Conservation (phyloP, 1,284 basidiomycete species). For the Anthracocystis setariae region DNA sequence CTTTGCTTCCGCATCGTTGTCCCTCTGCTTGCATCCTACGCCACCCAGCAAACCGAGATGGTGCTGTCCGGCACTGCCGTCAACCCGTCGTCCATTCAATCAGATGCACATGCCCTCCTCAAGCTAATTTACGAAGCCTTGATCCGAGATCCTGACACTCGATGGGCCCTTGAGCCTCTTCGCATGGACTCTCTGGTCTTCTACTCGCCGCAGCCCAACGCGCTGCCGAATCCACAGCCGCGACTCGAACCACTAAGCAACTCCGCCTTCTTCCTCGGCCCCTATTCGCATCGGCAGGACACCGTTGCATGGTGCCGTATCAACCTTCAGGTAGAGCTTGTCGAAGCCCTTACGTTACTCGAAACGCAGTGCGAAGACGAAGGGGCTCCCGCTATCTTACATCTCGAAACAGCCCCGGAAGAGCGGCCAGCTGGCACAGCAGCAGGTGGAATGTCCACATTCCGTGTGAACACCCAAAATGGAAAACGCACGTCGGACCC, state of each 20-base stretch:
- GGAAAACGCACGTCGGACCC: slow-evolving; percentile 14
- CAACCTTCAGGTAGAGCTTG: slow-evolving; percentile 22
- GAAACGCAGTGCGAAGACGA: background rate
- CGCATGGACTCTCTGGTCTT: slow-evolving; percentile 22
- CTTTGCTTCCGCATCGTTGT: slow-evolving; percentile 42
- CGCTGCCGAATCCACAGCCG: background rate
- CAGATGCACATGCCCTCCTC: slow-evolving; percentile 12
- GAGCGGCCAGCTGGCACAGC: slow-evolving; percentile 2
- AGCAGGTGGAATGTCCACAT: slow-evolving; percentile 1
- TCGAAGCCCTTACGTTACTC: slow-evolving; percentile 11
- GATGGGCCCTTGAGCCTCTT: slow-evolving; percentile 33
- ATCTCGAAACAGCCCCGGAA: background rate
- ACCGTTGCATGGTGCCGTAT: slow-evolving; percentile 27
- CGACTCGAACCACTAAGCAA: slow-evolving; percentile 5
- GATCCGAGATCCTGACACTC: slow-evolving; percentile 27
- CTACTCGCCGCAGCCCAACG: slow-evolving; percentile 5
- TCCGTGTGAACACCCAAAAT: slow-evolving; percentile 3
- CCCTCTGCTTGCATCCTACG: slow-evolving; percentile 23
- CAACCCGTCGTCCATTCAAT: background rate
- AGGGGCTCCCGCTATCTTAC: background rate
- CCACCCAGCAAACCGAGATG: slow-evolving; percentile 16
- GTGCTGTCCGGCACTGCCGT: background rate
- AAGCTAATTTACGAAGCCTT: slow-evolving; percentile 16
- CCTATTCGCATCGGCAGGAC: slow-evolving; percentile 15
- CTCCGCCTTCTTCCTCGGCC: slow-evolving; percentile 19